Percentiles rank a stretch among this genome's conserved stretches.
Conservation (phyloP, 2,329 filamentous ascomycete species). For the Fusarium sp. region DNA sequence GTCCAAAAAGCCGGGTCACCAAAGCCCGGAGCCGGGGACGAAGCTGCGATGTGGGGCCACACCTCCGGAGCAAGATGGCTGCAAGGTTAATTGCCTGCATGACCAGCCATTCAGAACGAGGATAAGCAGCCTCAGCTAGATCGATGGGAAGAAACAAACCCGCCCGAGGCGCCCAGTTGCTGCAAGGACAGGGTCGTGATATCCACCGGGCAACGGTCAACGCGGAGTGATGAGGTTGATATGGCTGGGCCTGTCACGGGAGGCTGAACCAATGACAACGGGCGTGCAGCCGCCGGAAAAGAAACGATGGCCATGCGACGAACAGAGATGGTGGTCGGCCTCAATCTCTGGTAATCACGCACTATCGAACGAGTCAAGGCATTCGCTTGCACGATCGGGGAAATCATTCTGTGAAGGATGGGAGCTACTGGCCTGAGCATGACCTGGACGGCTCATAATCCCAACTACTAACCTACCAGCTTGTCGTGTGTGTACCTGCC, state of each 20-base stretch:
- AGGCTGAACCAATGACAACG: constrained; percentile 28
- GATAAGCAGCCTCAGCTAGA: constrained; percentile 11
- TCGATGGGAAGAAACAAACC: constrained; percentile 5
- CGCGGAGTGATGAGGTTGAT: constrained; percentile 11
- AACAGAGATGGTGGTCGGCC: constrained; percentile 25
- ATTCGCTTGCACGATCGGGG: constrained; percentile 31
- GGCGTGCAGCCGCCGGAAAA: constrained; percentile 27
- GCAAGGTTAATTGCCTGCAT: constrained; percentile 32
- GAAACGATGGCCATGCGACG: constrained; percentile 3
- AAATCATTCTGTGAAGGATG: neutral
- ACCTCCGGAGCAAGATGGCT: constrained; percentile 8
- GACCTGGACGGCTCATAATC: neutral
- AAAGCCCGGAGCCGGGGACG: neutral
- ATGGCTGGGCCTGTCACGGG: constrained; percentile 13
- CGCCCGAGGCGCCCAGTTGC: neutral
- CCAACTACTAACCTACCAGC: neutral
- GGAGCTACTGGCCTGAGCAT: neutral
- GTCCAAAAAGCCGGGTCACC: constrained; percentile 20
- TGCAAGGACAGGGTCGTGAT: constrained; percentile 7
- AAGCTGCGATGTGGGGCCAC: constrained; percentile 2
- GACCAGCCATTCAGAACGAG: constrained; percentile 10
- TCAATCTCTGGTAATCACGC: constrained; percentile 32
- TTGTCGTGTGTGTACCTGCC: neutral
- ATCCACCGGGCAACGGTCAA: constrained; percentile 29
- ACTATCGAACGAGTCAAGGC: constrained; percentile 39